phyloP scores from a whole-genome alignment of 23 red algal species.

The Gracilaria gracilis region DNA sequence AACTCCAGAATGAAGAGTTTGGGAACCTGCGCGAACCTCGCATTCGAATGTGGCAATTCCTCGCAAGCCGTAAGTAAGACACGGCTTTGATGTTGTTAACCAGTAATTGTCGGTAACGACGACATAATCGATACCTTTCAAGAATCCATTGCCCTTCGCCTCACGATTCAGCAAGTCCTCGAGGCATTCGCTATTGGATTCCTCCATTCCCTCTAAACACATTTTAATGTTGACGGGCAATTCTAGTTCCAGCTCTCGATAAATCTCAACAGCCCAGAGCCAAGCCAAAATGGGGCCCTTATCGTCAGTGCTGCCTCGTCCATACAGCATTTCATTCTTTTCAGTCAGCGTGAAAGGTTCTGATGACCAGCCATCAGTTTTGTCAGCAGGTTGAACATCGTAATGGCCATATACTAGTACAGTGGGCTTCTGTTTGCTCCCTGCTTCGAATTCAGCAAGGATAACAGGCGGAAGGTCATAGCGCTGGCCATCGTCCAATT shows the following conservation, averaged over 20 bases:
- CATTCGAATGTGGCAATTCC: constrained; percentile 77
- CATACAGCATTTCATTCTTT: constrained; percentile 75
- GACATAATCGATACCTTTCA: constrained; percentile 69
- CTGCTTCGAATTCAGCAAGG: constrained; percentile 38
- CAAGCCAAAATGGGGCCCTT: constrained; percentile 82
- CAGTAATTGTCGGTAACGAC: constrained; percentile 79
- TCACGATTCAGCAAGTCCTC: constrained; percentile 71
- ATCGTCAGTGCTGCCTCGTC: constrained; percentile 76
- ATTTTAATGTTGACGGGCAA: constrained; percentile 92
- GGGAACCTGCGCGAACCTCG: constrained; percentile 54
- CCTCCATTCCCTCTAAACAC: constrained; percentile 83
- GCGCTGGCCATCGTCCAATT: constrained; percentile 57
- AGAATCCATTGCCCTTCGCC: constrained; percentile 47
- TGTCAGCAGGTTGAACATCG: constrained; percentile 86
- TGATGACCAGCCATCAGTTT: constrained; percentile 68
- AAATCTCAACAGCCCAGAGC: constrained; percentile 80
- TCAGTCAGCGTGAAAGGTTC: constrained; percentile 74
- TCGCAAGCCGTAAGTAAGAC: constrained; percentile 79
- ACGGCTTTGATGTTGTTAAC: constrained; percentile 61
- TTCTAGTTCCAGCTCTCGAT: constrained; percentile 50
- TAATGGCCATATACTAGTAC: constrained; percentile 92
- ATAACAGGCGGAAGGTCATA: constrained; percentile 78
- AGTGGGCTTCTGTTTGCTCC: constrained; percentile 51
- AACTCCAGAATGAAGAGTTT: constrained; percentile 72
- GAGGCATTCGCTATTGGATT: constrained; percentile 75